These are phyloP conservation scores for Paragyromitra xinjiangensis DNA, from an alignment of 495 filamentous ascomycete genomes.

Conservation along the genomic window DNA sequence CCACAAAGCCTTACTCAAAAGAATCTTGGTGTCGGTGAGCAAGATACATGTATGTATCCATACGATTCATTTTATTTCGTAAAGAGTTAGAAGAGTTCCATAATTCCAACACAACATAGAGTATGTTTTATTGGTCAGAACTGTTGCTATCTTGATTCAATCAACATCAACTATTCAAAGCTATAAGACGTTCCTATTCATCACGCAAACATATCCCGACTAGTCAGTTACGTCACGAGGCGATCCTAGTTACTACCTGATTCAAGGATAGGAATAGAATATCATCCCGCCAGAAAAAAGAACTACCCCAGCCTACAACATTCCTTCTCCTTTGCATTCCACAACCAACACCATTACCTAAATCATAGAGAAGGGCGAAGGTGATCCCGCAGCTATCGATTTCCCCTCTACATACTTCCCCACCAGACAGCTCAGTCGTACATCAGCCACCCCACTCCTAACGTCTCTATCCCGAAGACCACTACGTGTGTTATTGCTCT, in stretches of 20 bases:
- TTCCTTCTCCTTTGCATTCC: not conserved
- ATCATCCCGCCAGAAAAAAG: not conserved
- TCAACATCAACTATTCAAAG: too few species aligned
- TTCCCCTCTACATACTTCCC: not conserved
- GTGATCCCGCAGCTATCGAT: slow-evolving; percentile 10
- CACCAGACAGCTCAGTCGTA: not conserved
- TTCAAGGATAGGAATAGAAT: not conserved
- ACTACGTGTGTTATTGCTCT: not conserved
- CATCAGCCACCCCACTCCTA: not conserved
- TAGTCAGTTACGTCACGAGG: too few species aligned
- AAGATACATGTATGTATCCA: too few species aligned
- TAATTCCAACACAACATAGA: too few species aligned
- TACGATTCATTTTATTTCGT: too few species aligned
- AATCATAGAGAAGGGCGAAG: slow-evolving; percentile 3
- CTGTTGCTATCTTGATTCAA: too few species aligned
- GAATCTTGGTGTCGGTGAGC: too few species aligned
- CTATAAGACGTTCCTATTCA: too few species aligned
- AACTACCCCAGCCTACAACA: slow-evolving; percentile 2
- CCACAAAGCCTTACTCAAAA: not conserved
- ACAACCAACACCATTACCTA: not conserved
- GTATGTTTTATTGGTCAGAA: too few species aligned
- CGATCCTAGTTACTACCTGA: not conserved
- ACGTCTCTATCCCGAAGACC: not conserved
- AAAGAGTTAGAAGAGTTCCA: too few species aligned
- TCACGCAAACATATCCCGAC: too few species aligned